phyloP scores from a whole-genome alignment of 176 grass and related monocot species.

The Ensete glaucum region DNA sequence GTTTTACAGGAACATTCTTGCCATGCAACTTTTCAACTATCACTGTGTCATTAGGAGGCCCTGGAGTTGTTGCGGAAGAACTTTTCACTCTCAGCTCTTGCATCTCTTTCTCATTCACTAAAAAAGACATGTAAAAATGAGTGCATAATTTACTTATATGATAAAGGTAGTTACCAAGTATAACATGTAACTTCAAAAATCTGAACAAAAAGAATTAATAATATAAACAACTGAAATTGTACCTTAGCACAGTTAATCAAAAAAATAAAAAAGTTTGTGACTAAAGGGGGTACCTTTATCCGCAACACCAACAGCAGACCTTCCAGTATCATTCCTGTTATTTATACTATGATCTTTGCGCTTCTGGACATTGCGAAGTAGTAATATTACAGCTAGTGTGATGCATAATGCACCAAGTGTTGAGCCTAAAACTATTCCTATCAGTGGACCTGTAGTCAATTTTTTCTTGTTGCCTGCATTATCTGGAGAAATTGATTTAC shows the following conservation, averaged over 20 bases:
- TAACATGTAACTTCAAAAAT: neutral
- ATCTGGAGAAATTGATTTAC: conserved; percentile 11
- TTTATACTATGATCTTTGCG: conserved; percentile 51
- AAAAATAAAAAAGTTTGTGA: conserved; percentile 14
- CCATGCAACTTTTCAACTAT: conserved; percentile 43
- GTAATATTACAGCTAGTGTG: conserved; percentile 44
- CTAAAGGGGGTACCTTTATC: conserved; percentile 48
- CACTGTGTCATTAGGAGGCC: conserved; percentile 52
- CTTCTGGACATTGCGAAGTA: conserved; percentile 36
- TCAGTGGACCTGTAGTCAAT: conserved; percentile 39
- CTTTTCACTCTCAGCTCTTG: conserved; percentile 49
- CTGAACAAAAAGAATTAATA: neutral
- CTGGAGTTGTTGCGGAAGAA: conserved; percentile 30
- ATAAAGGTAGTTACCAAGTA: neutral
- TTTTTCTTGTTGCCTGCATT: conserved; percentile 40
- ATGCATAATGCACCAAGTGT: conserved; percentile 37
- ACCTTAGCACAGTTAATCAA: neutral
- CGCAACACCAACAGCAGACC: conserved; percentile 40
- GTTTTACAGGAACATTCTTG: conserved; percentile 53
- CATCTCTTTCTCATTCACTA: conserved; percentile 55
- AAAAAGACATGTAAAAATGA: conserved; percentile 25
- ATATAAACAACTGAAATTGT: neutral
- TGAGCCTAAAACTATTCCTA: conserved; percentile 64
- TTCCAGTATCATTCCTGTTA: conserved; percentile 49
- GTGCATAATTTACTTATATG: neutral